Conservation (phyloP, 2,329 filamentous ascomycete genomes). For the Xylaria sp. region DNA sequence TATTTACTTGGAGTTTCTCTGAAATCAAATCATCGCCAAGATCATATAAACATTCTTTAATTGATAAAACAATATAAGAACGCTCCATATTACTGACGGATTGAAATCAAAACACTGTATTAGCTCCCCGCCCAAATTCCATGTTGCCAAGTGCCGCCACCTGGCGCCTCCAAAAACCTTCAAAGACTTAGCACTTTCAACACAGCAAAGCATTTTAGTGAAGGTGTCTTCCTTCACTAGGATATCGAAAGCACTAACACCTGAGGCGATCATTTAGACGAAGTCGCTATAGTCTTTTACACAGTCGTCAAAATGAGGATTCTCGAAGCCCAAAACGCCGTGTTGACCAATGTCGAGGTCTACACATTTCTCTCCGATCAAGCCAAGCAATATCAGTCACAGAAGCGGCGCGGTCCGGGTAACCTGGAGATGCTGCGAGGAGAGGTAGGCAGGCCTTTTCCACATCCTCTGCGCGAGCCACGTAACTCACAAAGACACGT, state of each 20-base stretch:
- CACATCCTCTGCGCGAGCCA: neutral
- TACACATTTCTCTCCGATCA: conserved; percentile 71
- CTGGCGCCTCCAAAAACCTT: neutral
- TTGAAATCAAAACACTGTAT: too few relatives aligned
- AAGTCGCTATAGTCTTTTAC: neutral
- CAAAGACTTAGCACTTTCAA: neutral
- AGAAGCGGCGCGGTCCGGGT: conserved; percentile 62
- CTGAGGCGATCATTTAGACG: neutral
- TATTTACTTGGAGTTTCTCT: too few relatives aligned
- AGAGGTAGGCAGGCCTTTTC: conserved; percentile 62
- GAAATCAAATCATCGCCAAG: too few relatives aligned
- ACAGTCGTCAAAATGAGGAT: conserved; percentile 68
- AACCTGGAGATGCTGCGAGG: conserved; percentile 70
- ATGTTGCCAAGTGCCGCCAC: neutral
- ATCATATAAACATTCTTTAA: too few relatives aligned
- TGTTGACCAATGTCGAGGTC: conserved; percentile 79
- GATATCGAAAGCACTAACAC: neutral
- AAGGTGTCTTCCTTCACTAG: neutral
- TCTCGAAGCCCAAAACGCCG: conserved; percentile 74
- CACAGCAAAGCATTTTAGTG: neutral
- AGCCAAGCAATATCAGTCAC: conserved; percentile 61
- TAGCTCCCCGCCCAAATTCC: too few relatives aligned
- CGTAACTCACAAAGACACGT: conserved; percentile 17
- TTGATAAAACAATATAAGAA: too few relatives aligned
- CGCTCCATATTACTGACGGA: too few relatives aligned